Evolutionary conservation across 2,329 filamentous ascomycete genomes (phyloP).

Genomic region (Ceratocystis cubensis): DNA sequence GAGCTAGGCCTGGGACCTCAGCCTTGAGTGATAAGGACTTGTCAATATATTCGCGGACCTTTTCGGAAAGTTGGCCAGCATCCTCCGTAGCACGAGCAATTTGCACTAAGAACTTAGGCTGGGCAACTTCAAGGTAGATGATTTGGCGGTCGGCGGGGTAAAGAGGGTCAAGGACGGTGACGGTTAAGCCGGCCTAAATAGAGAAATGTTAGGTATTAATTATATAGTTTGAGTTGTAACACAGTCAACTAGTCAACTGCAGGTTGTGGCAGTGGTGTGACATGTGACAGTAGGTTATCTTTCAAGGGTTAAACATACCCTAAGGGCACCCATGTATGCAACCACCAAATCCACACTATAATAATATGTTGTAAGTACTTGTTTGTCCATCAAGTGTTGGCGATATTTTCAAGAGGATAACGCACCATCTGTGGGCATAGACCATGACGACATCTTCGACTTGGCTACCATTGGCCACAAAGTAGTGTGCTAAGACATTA

Average conservation of each 20-base stretch:
- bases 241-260: neutral
- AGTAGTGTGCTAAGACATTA: conserved; percentile 66
- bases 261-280: neutral
- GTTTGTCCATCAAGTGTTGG: neutral
- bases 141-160: conserved; percentile 50
- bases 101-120: conserved; percentile 57
- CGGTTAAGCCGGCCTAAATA: conserved; percentile 42
- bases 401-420: conserved; percentile 26
- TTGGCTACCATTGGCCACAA: conserved; percentile 59
- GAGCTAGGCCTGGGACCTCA: conserved; percentile 58
- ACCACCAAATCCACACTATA: conserved; percentile 45
- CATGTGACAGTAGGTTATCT: neutral
- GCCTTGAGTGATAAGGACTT: conserved; percentile 61
- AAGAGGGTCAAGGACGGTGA: conserved; percentile 61
- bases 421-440: conserved; percentile 61
- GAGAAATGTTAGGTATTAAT: neutral
- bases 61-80: conserved; percentile 34
- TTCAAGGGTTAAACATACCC: conserved; percentile 21
- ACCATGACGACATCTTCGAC: conserved; percentile 88
- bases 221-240: neutral
- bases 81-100: conserved; percentile 62
- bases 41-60: conserved; percentile 53
- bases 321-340: conserved; percentile 65
- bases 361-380: neutral
- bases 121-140: conserved; percentile 66